A percentile compares a stretch with the other conserved stretches of the same genome.
Evolutionary conservation across 257 asterid species (phyloP).

Genomic region (Linaria vulgaris): DNA sequence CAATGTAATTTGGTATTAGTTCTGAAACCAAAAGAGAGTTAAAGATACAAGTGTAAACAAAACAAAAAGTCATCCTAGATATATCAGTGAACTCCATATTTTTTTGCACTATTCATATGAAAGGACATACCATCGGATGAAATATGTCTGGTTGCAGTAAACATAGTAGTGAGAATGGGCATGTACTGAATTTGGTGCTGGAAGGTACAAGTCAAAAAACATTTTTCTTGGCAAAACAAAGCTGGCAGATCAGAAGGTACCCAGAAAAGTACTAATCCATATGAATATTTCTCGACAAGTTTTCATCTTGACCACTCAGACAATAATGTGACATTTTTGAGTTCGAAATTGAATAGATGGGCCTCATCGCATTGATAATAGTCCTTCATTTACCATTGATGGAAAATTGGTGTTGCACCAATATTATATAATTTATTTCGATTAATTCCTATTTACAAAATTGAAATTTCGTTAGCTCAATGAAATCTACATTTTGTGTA

Average conservation of each 20-base stretch:
- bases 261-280: conserved; percentile 21
- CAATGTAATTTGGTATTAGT: too few relatives aligned
- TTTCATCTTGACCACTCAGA: conserved; percentile 22
- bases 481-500: too few relatives aligned
- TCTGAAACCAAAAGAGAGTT: too few relatives aligned
- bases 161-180: conserved; percentile 17
- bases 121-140: not conserved
- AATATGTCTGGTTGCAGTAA: not conserved
- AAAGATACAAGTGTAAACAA: too few relatives aligned
- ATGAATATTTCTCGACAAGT: conserved; percentile 11
- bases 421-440: too few relatives aligned
- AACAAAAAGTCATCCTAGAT: too few relatives aligned
- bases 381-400: too few relatives aligned
- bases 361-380: not conserved
- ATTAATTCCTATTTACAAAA: too few relatives aligned
- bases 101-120: not conserved
- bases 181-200: not conserved
- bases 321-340: conserved; percentile 12
- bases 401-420: too few relatives aligned
- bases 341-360: not conserved
- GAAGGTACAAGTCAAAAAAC: conserved; percentile 12
- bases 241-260: conserved; percentile 23
- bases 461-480: too few relatives aligned
- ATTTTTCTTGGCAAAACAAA: conserved; percentile 20
- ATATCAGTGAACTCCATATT: too few relatives aligned